Evolutionary conservation across 805 yeast genomes (phyloP), one percentile per base, ranked within the genome.

Genomic region (Spathaspora girioi): DNA sequence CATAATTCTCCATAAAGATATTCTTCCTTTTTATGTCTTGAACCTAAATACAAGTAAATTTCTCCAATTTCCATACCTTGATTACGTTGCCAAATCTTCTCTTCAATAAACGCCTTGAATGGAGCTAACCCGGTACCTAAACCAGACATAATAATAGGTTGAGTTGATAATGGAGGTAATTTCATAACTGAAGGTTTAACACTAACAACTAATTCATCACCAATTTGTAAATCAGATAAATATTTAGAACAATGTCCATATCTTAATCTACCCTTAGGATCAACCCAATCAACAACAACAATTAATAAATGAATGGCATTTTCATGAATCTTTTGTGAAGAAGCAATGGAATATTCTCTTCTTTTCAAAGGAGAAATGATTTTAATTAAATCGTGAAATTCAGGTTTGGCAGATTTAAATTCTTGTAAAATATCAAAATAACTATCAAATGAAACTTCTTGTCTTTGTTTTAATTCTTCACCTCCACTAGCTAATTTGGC

Each of bases 141-240:
- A 61, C 98, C 98, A 60, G 96, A 86, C 98, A 93, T 93, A 57
- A 93, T 85, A 60, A 93, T 86, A 19, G 98, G 97, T 66, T 89
- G 93, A 45, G 84, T 82, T 9, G 97, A 80, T 56, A 82, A 77
- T 61, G 92, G 87, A 54, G 98, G 98, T 56, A 93, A 77, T 72
- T 92, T 93, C 97, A 93, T 92, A 45, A 93, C 97, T 9, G 97
- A 90, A 29, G 97, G 97, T 73, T 93, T 93, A 52, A 93, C 97
- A 55, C 94, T 84, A 27, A 93, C 98, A 50, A 90, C 96, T 52
- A 93, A 78, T 66, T 91, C 97, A 47, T 86, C 78, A 42, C 97
- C 97, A 54, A 87, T 78, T 8, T 72, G 59, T 63, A 93, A 81
- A 56, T 89, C 92, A 29, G 96, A 83, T 59, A 93, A 75, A 70